Base-by-base conservation (phyloP, 805 yeast genomes). In the Komagataella phaffii region DNA sequence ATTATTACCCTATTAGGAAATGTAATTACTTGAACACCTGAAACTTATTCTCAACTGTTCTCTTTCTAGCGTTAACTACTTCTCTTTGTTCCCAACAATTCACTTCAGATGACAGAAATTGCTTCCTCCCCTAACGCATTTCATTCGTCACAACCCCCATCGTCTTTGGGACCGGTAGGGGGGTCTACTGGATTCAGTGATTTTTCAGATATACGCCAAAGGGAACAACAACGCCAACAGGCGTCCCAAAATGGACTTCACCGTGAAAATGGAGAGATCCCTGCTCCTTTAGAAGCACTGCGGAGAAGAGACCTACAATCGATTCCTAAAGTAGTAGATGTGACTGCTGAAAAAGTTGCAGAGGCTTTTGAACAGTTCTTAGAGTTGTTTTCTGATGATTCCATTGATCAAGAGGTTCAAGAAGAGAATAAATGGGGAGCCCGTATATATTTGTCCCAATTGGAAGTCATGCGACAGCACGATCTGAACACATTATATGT, bases 261-360 rank as follows among this genome's bases (percentile, higher is more conserved):
- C 40, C 40, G n/a, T 30, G 59, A 56, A 3, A 62, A 59, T 3
- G 65, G 59, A 23, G 62, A 56, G 49, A 61, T 59, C 36, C 62
- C 58, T 17, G 62, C 59, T 46, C 64, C 57, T 24, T 55, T 53
- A 12, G 64, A 65, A 21, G 57, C 68, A 30, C 61, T 72, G 54
- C 68, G 75, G 59, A 75, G 85, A 68, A 75, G 83, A 60, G 77
- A 79, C 54, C 70, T 83, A 53, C 73, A 78, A 53, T 80, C 81
- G 24, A 87, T 91, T 51, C 89, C 95, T 24, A 88, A 85, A 62
- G 96, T 93, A 24, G 79, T 79, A 24, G 99, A 93, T 69, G 80
- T 81, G 48, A 88, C 96, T 3, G 97, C 96, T 53, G 97, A 90
- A 63, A 88, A 88, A 58, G 97, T 93, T 17, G 79, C 91, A 47